Conservation (phyloP, 2,329 filamentous ascomycete genomes). For the Botrytis hyacinthi region DNA sequence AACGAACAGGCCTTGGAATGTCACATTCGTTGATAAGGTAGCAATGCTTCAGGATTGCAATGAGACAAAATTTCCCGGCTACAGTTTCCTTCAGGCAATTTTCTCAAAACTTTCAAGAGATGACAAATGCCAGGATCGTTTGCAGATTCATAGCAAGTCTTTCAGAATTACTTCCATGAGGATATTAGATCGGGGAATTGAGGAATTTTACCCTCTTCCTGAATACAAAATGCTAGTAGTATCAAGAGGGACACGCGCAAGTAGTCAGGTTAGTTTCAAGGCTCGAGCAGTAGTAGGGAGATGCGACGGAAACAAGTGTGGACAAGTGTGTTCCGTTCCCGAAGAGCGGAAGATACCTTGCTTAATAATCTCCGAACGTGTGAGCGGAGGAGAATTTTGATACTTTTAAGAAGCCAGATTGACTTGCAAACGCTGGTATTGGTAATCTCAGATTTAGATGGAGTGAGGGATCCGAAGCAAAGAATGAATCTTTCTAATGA, state of each 20-base stretch:
- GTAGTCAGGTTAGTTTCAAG: background rate
- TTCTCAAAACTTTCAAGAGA: too few relatives aligned
- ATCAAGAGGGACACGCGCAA: background rate
- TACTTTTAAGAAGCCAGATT: background rate
- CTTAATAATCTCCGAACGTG: background rate
- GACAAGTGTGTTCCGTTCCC: background rate
- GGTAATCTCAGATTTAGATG: background rate
- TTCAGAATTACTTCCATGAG: background rate
- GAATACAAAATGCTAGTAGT: too few relatives aligned
- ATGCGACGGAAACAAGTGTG: background rate
- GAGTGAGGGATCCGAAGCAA: background rate
- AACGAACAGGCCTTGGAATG: background rate
- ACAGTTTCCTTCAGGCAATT: background rate
- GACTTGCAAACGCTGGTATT: background rate
- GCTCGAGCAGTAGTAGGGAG: background rate
- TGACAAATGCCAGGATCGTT: background rate
- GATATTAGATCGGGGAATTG: background rate
- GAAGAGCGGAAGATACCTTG: background rate
- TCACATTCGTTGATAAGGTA: background rate
- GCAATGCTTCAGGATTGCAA: background rate
- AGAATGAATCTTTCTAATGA: background rate
- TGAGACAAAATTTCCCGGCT: background rate
- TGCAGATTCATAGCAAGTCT: background rate
- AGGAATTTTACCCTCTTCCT: background rate
- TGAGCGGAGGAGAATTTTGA: background rate